Base-by-base conservation (phyloP, 139 green algal genomes). In the Chlamydomonas sphaeroides region DNA sequence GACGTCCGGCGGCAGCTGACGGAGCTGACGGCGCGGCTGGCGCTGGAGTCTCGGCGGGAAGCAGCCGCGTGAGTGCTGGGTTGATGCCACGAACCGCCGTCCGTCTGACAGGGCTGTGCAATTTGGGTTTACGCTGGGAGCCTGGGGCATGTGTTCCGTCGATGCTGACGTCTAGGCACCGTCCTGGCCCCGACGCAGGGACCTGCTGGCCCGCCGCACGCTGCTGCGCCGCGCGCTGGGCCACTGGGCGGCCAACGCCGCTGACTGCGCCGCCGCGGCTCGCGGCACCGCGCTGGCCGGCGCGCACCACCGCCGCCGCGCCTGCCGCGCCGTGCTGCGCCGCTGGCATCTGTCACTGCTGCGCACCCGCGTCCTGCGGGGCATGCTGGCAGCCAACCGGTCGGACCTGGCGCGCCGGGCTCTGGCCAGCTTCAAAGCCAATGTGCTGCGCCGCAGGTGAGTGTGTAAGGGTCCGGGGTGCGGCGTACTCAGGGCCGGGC, bases 151-250 rank as follows among this genome's bases (percentile, higher is more conserved):
- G n/a, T n/a, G n/a, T n/a, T n/a, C n/a, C n/a, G n/a, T n/a, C n/a
- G n/a, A n/a, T n/a, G n/a, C n/a, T n/a, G n/a, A n/a, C n/a, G n/a
- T n/a, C n/a, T n/a, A n/a, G n/a, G n/a, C n/a, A n/a, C n/a, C n/a
- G n/a, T n/a, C n/a, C n/a, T n/a, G n/a, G 36, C 38, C 18, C 62
- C 65, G 33, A 5, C 21, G 8, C 76, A 83, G 76, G 45, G 63
- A 83, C 2, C 45, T 28, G 32, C 76, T 73, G 21, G 62, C 61
- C 33, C 39, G 76, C 15, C 63, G 62, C 5, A n/a, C 56, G 21
- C 63, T 83, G 7, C 62, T 74, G 76, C 76, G 76, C 33, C 62
- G 62, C 33, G 76, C 56, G 62, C 33, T 83, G 45, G 14, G 62
- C 18, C 76, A 65, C 76, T 83, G 62, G 62, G 33, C 63, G 1